Conservation (phyloP, 2,329 filamentous ascomycete genomes). For the Aureobasidium uvarum region DNA sequence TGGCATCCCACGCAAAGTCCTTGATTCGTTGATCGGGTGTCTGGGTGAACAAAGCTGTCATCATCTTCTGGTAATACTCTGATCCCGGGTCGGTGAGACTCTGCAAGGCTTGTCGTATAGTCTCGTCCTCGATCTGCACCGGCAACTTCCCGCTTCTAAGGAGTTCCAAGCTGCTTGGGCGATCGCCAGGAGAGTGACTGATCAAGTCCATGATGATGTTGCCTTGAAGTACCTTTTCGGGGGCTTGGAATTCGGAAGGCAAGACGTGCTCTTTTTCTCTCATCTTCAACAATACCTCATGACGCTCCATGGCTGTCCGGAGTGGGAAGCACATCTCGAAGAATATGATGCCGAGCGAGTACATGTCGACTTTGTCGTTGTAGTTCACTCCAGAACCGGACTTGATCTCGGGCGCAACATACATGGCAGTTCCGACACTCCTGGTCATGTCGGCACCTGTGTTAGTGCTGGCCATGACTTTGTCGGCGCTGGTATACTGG, state of each 20-base stretch:
- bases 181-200: conserved; percentile 75
- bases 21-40: conserved; percentile 71
- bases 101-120: conserved; percentile 77
- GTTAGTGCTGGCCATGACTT: conserved; percentile 40
- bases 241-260: conserved; percentile 68
- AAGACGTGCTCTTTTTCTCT: conserved; percentile 66
- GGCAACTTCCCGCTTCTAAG: conserved; percentile 84
- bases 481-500: conserved; percentile 64
- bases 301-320: conserved; percentile 62
- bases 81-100: conserved; percentile 79
- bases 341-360: conserved; percentile 93
- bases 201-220: conserved; percentile 78
- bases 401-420: conserved; percentile 88
- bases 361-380: conserved; percentile 97
- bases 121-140: conserved; percentile 88
- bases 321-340: conserved; percentile 87
- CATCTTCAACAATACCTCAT: conserved; percentile 65
- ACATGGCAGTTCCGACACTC: conserved; percentile 75
- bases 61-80: conserved; percentile 84
- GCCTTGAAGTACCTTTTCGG: conserved; percentile 67
- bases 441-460: conserved; percentile 63
- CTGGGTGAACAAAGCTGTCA: conserved; percentile 77
- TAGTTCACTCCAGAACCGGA: conserved; percentile 69
- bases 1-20: conserved; percentile 58
- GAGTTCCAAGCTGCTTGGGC: conserved; percentile 79